These are phyloP conservation scores for Meredithiella fracta DNA, from an alignment of 2,329 filamentous ascomycete species.

Conservation along the genomic window DNA sequence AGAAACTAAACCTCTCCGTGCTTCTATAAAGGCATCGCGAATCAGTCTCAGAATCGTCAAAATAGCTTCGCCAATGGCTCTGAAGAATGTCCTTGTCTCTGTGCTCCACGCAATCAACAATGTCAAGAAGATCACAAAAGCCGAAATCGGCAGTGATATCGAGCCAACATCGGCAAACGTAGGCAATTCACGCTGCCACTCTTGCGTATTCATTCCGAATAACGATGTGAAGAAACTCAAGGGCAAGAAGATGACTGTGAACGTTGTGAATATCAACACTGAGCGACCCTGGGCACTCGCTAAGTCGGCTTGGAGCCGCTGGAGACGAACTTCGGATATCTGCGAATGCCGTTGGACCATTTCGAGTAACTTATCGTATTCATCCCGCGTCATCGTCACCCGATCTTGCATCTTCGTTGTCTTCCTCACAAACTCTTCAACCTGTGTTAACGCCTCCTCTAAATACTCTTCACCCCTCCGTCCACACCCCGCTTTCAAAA, in stretches of 20 bases:
- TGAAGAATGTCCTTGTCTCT: constrained; percentile 23
- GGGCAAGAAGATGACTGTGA: constrained; percentile 47
- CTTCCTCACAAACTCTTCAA: constrained; percentile 39
- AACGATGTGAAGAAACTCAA: constrained; percentile 48
- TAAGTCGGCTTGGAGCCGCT: constrained; percentile 44
- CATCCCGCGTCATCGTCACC: constrained; percentile 40
- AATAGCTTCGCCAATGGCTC: constrained; percentile 16
- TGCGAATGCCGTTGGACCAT: constrained; percentile 52
- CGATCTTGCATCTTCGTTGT: constrained; percentile 40
- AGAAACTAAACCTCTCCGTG: neutral
- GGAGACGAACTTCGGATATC: constrained; percentile 48
- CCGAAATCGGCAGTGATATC: constrained; percentile 33
- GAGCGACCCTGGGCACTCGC: constrained; percentile 45
- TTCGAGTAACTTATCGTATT: constrained; percentile 49
- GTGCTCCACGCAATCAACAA: constrained; percentile 41
- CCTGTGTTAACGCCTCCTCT: constrained; percentile 32
- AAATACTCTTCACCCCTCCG: constrained; percentile 31
- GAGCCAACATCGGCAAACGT: constrained; percentile 29
- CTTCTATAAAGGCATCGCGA: neutral
- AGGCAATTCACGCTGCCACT: constrained; percentile 38
- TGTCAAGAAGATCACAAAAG: constrained; percentile 31
- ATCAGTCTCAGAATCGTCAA: neutral
- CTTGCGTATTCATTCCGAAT: constrained; percentile 47
- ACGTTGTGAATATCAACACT: constrained; percentile 49
- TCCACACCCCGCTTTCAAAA: constrained; percentile 22